Percentiles rank a stretch among this genome's conserved stretches.
phyloP scores from a whole-genome alignment of 805 yeast species.

The Metschnikowia sp. region DNA sequence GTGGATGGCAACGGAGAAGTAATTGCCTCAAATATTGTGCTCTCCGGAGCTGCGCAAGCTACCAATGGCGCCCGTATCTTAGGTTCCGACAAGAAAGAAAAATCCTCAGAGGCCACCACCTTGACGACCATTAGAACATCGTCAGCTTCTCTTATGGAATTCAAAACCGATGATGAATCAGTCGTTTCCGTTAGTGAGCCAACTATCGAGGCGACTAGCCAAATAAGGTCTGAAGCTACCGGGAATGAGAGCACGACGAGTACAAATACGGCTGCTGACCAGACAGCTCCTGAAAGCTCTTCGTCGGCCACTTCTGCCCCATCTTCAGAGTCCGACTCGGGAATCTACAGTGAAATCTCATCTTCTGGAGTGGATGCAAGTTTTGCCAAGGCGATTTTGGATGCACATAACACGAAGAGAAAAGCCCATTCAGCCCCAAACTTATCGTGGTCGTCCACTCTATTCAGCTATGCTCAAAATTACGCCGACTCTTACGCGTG shows the following conservation, averaged over 20 bases:
- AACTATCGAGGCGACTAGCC: background rate
- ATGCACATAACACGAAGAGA: conserved; percentile 50
- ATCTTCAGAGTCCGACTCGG: conserved; percentile 7
- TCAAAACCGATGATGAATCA: background rate
- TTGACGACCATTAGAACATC: conserved; percentile 9
- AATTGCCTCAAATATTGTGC: conserved; percentile 7
- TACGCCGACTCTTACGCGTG: conserved; percentile 48
- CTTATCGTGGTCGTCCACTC: conserved; percentile 52
- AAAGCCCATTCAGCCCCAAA: conserved; percentile 17
- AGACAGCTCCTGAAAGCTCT: background rate
- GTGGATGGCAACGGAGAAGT: conserved; percentile 18
- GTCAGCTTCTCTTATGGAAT: background rate
- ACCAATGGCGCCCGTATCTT: background rate
- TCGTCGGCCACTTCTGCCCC: conserved; percentile 1
- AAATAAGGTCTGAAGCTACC: background rate
- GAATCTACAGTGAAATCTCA: conserved; percentile 20
- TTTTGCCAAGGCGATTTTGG: conserved; percentile 47
- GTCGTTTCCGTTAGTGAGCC: background rate
- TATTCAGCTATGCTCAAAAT: conserved; percentile 52
- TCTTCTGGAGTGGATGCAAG: conserved; percentile 20
- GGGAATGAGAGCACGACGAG: no score
- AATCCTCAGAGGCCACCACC: conserved; percentile 4
- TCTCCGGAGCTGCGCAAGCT: background rate
- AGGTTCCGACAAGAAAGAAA: background rate
- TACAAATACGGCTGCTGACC: background rate